Evolutionary conservation across 805 yeast species (phyloP), one percentile per base, ranked within the genome.

Genomic region (Yarrowia yakushimensis): DNA sequence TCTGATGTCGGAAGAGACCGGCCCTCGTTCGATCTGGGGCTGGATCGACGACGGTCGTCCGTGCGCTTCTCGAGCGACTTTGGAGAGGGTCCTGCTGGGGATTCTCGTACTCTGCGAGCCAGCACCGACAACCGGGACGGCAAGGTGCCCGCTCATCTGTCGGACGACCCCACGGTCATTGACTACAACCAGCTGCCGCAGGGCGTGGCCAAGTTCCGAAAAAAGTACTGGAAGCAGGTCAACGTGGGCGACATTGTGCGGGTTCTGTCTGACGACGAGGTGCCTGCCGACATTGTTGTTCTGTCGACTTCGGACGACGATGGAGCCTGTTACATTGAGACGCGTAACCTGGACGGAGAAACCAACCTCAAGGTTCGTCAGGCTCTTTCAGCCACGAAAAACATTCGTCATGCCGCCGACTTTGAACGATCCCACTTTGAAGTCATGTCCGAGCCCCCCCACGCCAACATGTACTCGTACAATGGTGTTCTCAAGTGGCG

Each of bases 221-320:
- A 81, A 31, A 81, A 81, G 62, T 79, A 77, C 65, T 88, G 96
- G 96, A 88, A 88, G 71, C 84, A 83, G 67, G 85, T 87, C 33
- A 80, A 80, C 61, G 94, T 88, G 17, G 96, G 96, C 42, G 96
- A 88, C 69, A 76, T 87, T 65, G 77, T 88, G 28, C 79, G 90
- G 63, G 78, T 88, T 20, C 77, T 84, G 64, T 83, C 84, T 67
- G 85, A 88, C 73, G 92, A 88, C 66, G 88, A 86, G 71, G 81
- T 88, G 41, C 96, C 96, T 1, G 96, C 92, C 30, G 96, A 88
- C 73, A 73, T 88, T 34, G 75, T 86, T 17, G 80, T 88, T 20
- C 74, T 88, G 33, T 79, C 90, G 9, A 85, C 93, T 0, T 84
- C 89, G 25, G 90, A 85, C 67, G 81, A 81, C 7, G 96, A 89